Percentiles rank a stretch among this genome's conserved stretches.
phyloP scores from a whole-genome alignment of 495 filamentous ascomycete species.

The Hypoxylon crocopeplum region DNA sequence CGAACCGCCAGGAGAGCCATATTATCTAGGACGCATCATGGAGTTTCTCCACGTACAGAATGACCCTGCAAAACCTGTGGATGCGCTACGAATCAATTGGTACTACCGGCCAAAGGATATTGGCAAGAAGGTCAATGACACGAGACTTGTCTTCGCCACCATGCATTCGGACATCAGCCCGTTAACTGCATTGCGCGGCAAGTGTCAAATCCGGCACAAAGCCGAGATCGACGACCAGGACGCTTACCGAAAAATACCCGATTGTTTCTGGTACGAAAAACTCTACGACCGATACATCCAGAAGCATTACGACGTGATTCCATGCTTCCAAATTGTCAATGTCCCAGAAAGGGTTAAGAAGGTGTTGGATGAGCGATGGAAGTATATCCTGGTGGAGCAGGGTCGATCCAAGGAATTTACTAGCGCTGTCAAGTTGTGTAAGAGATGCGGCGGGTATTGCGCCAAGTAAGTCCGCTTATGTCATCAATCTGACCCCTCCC shows the following conservation, averaged over 20 bases:
- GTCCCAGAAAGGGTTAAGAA: conserved; percentile 93
- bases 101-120: conserved; percentile 97
- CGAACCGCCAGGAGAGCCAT: conserved; percentile 96
- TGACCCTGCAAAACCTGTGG: conserved; percentile 73
- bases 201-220: conserved; percentile 86
- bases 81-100: conserved; percentile 94
- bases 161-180: conserved; percentile 99
- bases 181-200: conserved; percentile 87
- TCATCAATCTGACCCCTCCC: conserved; percentile 18
- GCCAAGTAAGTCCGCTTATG: conserved; percentile 70
- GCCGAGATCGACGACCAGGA: conserved; percentile 84
- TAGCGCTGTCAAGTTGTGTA: conserved; percentile 95
- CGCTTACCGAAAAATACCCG: conserved; percentile 78
- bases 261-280: conserved; percentile 97
- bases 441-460: conserved; percentile 86
- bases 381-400: conserved; percentile 90
- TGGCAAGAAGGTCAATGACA: conserved; percentile 86
- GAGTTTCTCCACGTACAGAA: conserved; percentile 89
- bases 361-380: conserved; percentile 94
- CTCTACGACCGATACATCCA: conserved; percentile 98
- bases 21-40: conserved; percentile 97
- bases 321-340: conserved; percentile 91
- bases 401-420: conserved; percentile 93
- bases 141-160: conserved; percentile 86
- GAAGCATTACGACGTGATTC: conserved; percentile 95